These are phyloP conservation scores for Ulmus americana DNA, from an alignment of 331 rosid species.

Conservation along the genomic window DNA sequence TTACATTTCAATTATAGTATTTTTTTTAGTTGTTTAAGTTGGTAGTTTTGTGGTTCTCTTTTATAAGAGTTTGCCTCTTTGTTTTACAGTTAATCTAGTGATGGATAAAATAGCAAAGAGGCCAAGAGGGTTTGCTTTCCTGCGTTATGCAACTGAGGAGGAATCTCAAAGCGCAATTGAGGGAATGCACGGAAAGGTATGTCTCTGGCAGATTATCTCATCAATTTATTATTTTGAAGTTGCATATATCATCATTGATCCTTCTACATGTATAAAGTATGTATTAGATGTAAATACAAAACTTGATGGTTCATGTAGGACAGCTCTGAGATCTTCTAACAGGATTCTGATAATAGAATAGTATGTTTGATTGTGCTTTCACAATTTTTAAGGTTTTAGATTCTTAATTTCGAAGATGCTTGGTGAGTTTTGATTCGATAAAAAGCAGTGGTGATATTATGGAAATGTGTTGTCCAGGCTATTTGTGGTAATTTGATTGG, in stretches of 20 bases:
- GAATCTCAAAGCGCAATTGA: slow-evolving; percentile 79
- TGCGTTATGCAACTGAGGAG: slow-evolving; percentile 66
- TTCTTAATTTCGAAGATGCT: no score
- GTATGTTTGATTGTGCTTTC: no score
- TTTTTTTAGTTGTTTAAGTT: neutral
- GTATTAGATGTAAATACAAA: no score
- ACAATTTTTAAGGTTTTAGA: no score
- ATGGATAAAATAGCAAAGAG: slow-evolving; percentile 91
- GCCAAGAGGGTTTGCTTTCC: slow-evolving; percentile 93
- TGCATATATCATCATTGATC: no score
- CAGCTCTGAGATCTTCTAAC: no score
- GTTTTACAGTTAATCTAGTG: slow-evolving; percentile 66
- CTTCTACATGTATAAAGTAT: neutral
- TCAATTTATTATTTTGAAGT: neutral
- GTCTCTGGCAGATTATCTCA: neutral
- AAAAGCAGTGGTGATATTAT: no score
- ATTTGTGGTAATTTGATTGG: no score
- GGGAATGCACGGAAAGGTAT: slow-evolving; percentile 96
- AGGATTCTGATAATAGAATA: no score
- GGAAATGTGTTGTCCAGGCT: no score
- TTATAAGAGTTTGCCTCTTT: neutral
- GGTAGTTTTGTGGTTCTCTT: neutral
- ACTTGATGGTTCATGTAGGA: no score
- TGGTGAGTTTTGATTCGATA: no score
- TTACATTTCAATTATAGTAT: neutral